Conservation (phyloP, 192 early-diverging fungal species). For the Coemansia sp. region DNA sequence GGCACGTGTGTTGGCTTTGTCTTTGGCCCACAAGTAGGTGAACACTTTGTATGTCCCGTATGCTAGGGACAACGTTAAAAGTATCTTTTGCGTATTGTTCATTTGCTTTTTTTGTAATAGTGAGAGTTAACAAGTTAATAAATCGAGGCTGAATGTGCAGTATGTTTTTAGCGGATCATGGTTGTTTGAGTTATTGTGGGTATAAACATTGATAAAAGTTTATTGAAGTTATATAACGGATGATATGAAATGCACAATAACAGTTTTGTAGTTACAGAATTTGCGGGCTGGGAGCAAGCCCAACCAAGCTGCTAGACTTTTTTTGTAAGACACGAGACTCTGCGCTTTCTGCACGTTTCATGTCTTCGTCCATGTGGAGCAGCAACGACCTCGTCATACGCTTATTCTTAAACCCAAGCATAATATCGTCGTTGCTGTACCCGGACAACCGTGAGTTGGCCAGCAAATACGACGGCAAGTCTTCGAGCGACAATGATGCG, state of each 20-base stretch:
- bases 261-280: conserved; percentile 4
- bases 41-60: conserved; percentile 24
- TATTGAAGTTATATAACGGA: background rate
- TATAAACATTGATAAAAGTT: too few relatives aligned
- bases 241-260: background rate
- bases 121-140: too few relatives aligned
- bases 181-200: too few relatives aligned
- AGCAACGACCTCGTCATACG: conserved; percentile 8
- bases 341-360: too few relatives aligned
- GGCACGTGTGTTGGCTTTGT: conserved; percentile 19
- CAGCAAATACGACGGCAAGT: conserved; percentile 8
- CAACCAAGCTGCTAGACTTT: conserved; percentile 20
- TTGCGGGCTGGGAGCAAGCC: conserved; percentile 27
- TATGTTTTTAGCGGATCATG: too few relatives aligned
- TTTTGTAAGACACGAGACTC: background rate
- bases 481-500: background rate
- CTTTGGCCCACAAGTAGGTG: conserved; percentile 30
- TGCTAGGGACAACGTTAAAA: background rate
- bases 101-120: too few relatives aligned
- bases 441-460: background rate
- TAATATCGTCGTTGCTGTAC: conserved; percentile 1
- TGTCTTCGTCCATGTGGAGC: conserved; percentile 4
- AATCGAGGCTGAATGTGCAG: too few relatives aligned
- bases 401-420: background rate
- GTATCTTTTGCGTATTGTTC: too few relatives aligned